phyloP scores from a whole-genome alignment of 176 grass and related monocot species.

The Phyllostachys edulis region DNA sequence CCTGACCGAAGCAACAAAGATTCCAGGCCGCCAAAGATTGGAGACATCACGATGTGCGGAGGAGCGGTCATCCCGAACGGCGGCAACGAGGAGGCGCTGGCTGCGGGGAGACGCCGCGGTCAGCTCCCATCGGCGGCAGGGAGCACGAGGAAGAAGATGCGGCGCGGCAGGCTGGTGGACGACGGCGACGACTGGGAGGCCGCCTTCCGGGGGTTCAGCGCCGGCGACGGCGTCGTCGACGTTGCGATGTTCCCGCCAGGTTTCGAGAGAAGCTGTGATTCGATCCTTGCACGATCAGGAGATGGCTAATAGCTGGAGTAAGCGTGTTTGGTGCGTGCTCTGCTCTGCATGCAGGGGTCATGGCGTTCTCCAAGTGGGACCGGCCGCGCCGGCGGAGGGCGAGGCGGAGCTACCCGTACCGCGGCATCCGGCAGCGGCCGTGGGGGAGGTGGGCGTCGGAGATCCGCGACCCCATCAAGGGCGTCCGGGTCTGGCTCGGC shows the following conservation, averaged over 20 bases:
- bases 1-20: not conserved
- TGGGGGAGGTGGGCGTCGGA: constrained; percentile 37
- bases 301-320: too few relatives aligned
- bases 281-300: not conserved
- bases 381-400: not conserved
- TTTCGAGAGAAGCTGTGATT: not conserved
- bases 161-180: not conserved
- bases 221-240: not conserved
- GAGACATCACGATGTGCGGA: not conserved
- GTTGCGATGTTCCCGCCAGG: not conserved
- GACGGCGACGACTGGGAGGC: constrained; percentile 11
- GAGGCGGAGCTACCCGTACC: constrained; percentile 21
- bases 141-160: not conserved
- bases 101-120: not conserved
- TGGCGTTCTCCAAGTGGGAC: not conserved
- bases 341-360: not conserved
- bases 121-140: not conserved
- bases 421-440: constrained; percentile 26
- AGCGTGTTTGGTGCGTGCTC: not conserved
- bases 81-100: not conserved
- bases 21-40: not conserved
- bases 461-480: constrained; percentile 16
- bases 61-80: not conserved
- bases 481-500: constrained; percentile 72
- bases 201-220: not conserved